Evolutionary conservation across 768 basidiomycete species (phyloP).

Genomic region (Mycena haematopus): DNA sequence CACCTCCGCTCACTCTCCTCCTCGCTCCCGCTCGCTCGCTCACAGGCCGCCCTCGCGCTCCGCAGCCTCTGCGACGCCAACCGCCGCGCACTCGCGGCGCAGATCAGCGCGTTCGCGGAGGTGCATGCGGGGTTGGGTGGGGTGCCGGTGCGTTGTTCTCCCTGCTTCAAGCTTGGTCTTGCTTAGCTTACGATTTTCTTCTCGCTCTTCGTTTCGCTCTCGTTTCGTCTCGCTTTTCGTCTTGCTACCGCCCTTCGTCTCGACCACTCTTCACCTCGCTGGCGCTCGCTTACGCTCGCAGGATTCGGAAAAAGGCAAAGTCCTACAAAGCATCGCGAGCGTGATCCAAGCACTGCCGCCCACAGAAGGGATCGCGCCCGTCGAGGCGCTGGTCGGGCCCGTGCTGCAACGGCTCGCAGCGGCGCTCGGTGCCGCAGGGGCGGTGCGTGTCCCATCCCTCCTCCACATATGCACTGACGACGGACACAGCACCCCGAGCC

Average conservation of each 20-base stretch:
- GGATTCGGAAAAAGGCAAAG: conserved; percentile 89
- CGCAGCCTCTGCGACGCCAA: conserved; percentile 92
- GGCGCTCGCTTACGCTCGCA: conserved; percentile 32
- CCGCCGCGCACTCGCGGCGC: conserved; percentile 79
- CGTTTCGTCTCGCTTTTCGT: background rate
- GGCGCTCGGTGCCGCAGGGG: conserved; percentile 59
- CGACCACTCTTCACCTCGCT: no score
- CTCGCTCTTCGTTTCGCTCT: no score
- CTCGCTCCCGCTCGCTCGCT: no score
- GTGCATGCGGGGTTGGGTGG: conserved; percentile 77
- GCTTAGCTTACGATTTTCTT: no score
- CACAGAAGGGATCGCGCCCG: conserved; percentile 75
- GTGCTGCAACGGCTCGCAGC: conserved; percentile 74
- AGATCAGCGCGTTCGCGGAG: conserved; percentile 84
- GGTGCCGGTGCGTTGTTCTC: conserved; percentile 63
- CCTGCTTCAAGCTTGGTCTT: background rate
- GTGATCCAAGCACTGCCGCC: conserved; percentile 91
- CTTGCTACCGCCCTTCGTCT: no score
- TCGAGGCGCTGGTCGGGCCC: conserved; percentile 81
- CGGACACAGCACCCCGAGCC: conserved; percentile 70
- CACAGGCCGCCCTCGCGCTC: conserved; percentile 79
- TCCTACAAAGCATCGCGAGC: conserved; percentile 90
- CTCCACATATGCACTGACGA: no score
- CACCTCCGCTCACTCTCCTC: no score
- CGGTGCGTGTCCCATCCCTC: conserved; percentile 36